Evolutionary conservation across 2,329 filamentous ascomycete genomes (phyloP).

Genomic region (Zopfia rhizophila): DNA sequence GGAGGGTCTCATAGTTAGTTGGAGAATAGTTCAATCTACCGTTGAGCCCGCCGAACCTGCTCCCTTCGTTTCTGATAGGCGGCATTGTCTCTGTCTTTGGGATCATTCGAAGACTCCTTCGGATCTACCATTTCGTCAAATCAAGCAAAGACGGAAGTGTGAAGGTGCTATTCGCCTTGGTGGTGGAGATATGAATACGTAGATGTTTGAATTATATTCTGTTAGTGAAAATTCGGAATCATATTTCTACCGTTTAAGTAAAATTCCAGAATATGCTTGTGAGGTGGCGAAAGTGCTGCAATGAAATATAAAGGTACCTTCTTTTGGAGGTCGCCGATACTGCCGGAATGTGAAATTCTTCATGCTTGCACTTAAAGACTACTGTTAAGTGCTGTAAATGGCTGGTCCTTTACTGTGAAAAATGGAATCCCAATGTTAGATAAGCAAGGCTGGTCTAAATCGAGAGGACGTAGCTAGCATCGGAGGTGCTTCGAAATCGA

Average conservation of each 20-base stretch:
- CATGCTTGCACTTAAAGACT: conserved; percentile 2
- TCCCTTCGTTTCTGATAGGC: conserved; percentile 42
- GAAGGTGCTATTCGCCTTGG: neutral
- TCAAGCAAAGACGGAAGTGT: neutral
- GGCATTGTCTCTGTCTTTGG: conserved; percentile 18
- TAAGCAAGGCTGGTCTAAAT: neutral
- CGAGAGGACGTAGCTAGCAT: neutral
- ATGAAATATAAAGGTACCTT: conserved; percentile 6
- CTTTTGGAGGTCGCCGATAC: conserved; percentile 11
- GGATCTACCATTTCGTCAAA: conserved; percentile 4
- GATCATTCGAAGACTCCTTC: neutral
- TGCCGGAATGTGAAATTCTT: conserved; percentile 16
- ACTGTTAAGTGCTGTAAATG: neutral
- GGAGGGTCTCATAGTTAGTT: neutral
- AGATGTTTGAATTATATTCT: neutral
- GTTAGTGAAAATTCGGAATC: neutral
- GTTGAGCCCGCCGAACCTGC: conserved; percentile 51
- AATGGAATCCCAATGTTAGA: too few species aligned
- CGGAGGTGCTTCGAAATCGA: neutral
- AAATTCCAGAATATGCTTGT: neutral
- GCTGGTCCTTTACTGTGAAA: too few species aligned
- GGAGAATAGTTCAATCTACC: conserved; percentile 25
- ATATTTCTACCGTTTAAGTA: neutral
- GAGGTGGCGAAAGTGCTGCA: neutral
- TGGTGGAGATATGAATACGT: neutral